Conservation (phyloP, 257 asterid genomes). For the Solanum chilense region DNA sequence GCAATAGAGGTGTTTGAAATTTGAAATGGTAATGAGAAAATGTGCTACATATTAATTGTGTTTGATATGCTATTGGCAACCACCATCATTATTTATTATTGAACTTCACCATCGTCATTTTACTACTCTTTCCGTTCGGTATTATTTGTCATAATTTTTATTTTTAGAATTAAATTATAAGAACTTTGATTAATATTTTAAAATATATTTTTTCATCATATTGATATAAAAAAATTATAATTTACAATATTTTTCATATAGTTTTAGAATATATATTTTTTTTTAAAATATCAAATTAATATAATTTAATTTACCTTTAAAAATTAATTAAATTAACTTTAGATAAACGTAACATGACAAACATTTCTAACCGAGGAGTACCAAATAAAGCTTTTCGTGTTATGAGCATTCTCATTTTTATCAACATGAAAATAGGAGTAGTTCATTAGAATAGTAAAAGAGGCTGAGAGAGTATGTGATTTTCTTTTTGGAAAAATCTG, state of each 20-base stretch:
- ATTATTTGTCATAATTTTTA: too few relatives aligned
- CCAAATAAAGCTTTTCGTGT: conserved; percentile 12
- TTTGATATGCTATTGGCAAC: neutral
- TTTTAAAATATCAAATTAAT: too few relatives aligned
- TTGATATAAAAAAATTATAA: too few relatives aligned
- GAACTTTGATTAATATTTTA: too few relatives aligned
- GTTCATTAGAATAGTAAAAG: neutral
- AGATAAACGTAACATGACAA: too few relatives aligned
- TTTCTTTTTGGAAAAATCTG: neutral
- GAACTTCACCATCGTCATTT: conserved; percentile 6
- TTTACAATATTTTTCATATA: too few relatives aligned
- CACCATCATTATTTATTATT: neutral
- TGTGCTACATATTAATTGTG: neutral
- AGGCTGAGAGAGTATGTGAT: neutral
- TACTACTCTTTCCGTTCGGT: neutral
- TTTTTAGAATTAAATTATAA: too few relatives aligned
- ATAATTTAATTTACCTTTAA: too few relatives aligned
- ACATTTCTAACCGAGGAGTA: rapidly evolving
- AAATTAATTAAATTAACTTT: too few relatives aligned
- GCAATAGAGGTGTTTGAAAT: neutral
- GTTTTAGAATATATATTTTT: too few relatives aligned
- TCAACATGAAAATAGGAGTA: neutral
- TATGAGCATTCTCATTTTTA: conserved; percentile 2
- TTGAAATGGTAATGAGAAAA: neutral
- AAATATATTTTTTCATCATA: too few relatives aligned